Evolutionary conservation across 352 stramenopile species (phyloP).

Genomic region (Globisporangium takayamanum): DNA sequence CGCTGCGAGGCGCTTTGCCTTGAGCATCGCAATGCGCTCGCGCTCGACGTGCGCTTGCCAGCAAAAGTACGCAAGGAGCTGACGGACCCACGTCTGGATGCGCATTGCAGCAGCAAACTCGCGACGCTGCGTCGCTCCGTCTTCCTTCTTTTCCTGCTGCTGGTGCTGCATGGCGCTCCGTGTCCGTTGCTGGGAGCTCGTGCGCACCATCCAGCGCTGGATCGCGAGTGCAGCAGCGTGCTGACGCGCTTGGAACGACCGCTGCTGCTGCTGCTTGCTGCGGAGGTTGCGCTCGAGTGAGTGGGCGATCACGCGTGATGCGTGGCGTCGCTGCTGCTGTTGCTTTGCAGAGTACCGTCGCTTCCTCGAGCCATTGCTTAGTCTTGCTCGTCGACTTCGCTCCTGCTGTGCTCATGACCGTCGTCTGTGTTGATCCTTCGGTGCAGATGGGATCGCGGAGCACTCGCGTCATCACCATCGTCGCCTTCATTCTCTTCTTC

Average conservation of each 20-base stretch:
- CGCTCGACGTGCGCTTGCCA: slow-evolving; percentile 14
- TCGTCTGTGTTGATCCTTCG: not conserved
- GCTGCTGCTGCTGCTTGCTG: slow-evolving; percentile 10
- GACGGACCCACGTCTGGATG: slow-evolving; percentile 21
- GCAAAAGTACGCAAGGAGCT: slow-evolving; percentile 22
- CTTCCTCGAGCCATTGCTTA: slow-evolving; percentile 16
- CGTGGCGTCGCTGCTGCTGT: slow-evolving; percentile 15
- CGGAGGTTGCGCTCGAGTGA: slow-evolving; percentile 22
- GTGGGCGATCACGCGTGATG: slow-evolving; percentile 19
- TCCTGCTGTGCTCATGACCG: not conserved
- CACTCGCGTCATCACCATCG: not conserved
- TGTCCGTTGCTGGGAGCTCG: slow-evolving; percentile 20
- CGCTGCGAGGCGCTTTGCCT: not conserved
- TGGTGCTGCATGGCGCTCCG: slow-evolving; percentile 4
- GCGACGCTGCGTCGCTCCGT: not conserved
- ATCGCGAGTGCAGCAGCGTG: slow-evolving; percentile 23
- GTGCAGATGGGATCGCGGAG: no score
- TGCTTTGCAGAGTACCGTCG: not conserved
- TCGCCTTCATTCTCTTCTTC: slow-evolving; percentile 11
- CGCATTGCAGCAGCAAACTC: not conserved
- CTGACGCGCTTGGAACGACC: slow-evolving; percentile 12
- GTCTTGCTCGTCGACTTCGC: slow-evolving; percentile 7
- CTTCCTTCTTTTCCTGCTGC: slow-evolving; percentile 2
- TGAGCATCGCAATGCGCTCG: slow-evolving; percentile 4
- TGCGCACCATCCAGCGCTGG: slow-evolving; percentile 34